Evolutionary conservation across 345 rosid genomes (phyloP), one percentile per base, ranked within the genome.

Genomic region (Excoecaria cochinchinensis): DNA sequence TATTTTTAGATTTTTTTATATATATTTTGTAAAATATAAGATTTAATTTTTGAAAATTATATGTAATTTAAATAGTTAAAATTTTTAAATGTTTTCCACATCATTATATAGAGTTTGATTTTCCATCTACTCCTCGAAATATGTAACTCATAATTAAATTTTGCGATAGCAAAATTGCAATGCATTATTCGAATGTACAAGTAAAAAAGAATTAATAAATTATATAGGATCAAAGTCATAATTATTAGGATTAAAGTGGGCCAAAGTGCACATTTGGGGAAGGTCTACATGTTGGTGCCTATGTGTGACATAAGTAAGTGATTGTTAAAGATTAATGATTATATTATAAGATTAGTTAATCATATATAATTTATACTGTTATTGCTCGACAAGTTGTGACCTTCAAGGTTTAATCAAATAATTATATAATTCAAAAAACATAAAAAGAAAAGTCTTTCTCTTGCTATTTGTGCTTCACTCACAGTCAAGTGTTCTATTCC

Each of bases 281-380:
- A 79, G 90, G 90, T 82, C 90, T 89, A 86, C 88, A 83, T 87
- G 92, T 84, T 87, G 88, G 88, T 81, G 83, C 84, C 69, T 76
- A 76, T 73, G 66, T 84, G 79, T 82, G 89, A 86, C 89, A 87
- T 21, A 67, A 63, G 74, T 73, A 71, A 85, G 87, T 73, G 84
- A 73, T 57, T 76, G 69, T 77, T 74, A 77, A 76, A 65, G 62
- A 73, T 76, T 81, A 81, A 82, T 81, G n/a, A 78, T 79, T 72
- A 67, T 74, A 44, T 57, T 59, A 76, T 74, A 36, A 74, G 24
- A 64, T 83, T 73, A 83, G 52, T 79, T 74, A 73, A 85, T 85
- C 38, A 71, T n/a, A n/a, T n/a, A n/a, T 46, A 74, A 65, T 71
- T 31, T 60, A 48, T 76, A 72, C 69, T 53, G 73, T 79, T 59